Base-by-base conservation (phyloP, 495 filamentous ascomycete genomes). In the Choiromyces venosus region DNA sequence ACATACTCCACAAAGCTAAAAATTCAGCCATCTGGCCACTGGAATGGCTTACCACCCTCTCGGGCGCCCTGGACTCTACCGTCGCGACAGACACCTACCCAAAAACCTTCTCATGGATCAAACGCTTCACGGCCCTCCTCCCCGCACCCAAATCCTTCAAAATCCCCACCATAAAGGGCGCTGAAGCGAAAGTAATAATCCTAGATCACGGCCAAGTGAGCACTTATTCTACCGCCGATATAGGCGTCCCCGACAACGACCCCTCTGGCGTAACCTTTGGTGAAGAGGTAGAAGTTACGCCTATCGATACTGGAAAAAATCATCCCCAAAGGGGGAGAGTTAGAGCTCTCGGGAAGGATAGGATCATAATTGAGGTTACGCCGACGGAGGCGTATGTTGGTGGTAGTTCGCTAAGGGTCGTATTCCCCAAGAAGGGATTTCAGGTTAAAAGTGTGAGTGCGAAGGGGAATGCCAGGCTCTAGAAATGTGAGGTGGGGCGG, bases 401-500 rank as follows among this genome's bases (percentile, higher is more conserved):
- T 19, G 25, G 37, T 7, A 69, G 69, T 14, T 39, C 39, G 79
- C 88, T 44, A 29, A 82, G 84, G 65, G 81, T 89, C 33, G 86
- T 89, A 84, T 85, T 86, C 33, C 88, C 87, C 2, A 83, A 87
- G 70, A 83, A 84, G 76, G 86, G 86, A 44, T 91, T 88, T 79
- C 82, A 85, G 69, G 82, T 88, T 65, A 79, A 65, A 40, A 52
- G 68, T 44, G 40, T 61, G 66, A 33, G 40, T n/a, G 44, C 37
- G n/a, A 70, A 69, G 44, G 77, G 69, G 56, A 29, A 39, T 66
- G 42, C 68, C 10, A 71, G 40, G 38, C 29, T 79, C 36, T 78
- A 70, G 73, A 65, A 52, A 14, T 18, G 37, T 73, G 33, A 21
- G 8, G 25, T 61, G 25, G 25, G 25, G 52, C 33, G 25, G 52